Percentiles rank a stretch among this genome's conserved stretches.
Conservation (phyloP, 805 yeast species). For the Wickerhamomyces subpelliculosus region DNA sequence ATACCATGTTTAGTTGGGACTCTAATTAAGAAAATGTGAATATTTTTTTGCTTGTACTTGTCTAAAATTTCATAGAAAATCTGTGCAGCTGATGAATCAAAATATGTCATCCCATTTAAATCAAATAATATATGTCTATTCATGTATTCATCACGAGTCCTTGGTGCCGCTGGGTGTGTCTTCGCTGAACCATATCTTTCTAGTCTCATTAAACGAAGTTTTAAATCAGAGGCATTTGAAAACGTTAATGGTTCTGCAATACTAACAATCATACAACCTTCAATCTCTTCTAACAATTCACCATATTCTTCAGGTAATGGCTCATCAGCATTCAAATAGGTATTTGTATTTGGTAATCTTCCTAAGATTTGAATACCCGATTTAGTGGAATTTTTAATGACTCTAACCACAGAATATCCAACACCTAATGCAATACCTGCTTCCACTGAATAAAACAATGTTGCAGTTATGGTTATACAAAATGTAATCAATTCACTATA, state of each 20-base stretch:
- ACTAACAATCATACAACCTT: conserved; percentile 71
- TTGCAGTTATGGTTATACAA: conserved; percentile 52
- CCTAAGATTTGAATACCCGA: conserved; percentile 84
- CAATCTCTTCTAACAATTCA: conserved; percentile 37
- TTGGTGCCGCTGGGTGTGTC: conserved; percentile 70
- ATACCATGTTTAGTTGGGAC: conserved; percentile 43
- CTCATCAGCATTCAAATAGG: conserved; percentile 68
- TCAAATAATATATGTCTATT: conserved; percentile 64
- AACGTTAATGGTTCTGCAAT: conserved; percentile 87
- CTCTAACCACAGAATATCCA: conserved; percentile 69
- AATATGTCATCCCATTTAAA: conserved; percentile 70
- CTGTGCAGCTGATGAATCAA: conserved; percentile 79
- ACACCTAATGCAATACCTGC: conserved; percentile 88
- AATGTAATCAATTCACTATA: conserved; percentile 71
- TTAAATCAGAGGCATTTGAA: conserved; percentile 75
- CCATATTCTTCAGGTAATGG: conserved; percentile 29
- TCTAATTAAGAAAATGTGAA: conserved; percentile 54
- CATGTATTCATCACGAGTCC: conserved; percentile 35
- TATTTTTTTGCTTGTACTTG: conserved; percentile 46
- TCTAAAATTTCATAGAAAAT: conserved; percentile 55
- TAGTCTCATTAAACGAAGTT: conserved; percentile 56
- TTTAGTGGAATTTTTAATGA: conserved; percentile 70
- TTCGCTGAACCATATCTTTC: conserved; percentile 72
- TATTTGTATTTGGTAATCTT: conserved; percentile 51
- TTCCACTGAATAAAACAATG: conserved; percentile 74